Conservation (phyloP, 2,329 filamentous ascomycete species). For the Pseudogymnoascus sp. region DNA sequence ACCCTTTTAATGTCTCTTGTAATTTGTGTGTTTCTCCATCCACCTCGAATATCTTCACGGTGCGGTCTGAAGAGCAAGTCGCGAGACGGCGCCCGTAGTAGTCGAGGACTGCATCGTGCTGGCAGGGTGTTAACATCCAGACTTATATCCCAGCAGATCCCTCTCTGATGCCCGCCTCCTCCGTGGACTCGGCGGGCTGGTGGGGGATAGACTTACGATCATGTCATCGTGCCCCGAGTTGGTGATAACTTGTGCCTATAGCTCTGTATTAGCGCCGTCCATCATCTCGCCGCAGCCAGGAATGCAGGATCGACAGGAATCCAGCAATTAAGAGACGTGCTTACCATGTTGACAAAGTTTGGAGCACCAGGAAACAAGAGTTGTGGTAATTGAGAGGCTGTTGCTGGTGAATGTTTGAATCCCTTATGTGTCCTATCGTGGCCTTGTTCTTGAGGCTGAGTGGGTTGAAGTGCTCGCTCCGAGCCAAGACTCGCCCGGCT, state of each 20-base stretch:
- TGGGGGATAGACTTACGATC: slow-evolving; percentile 66
- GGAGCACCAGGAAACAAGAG: not conserved
- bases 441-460: slow-evolving; percentile 9
- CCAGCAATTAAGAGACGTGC: not conserved
- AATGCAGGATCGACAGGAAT: not conserved
- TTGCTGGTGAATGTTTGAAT: slow-evolving; percentile 3
- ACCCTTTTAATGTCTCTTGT: slow-evolving; percentile 92
- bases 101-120: slow-evolving; percentile 97
- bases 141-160: not conserved
- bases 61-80: slow-evolving; percentile 96
- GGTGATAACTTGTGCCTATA: slow-evolving; percentile 67
- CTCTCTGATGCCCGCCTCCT: not conserved
- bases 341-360: slow-evolving; percentile 6
- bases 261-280: not conserved
- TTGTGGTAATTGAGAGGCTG: not conserved
- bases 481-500: not conserved
- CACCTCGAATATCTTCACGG: slow-evolving; percentile 98
- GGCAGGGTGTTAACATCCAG: slow-evolving; percentile 21
- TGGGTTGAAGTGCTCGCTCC: slow-evolving; percentile 2
- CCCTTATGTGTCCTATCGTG: slow-evolving; percentile 6
- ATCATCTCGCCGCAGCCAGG: not conserved
- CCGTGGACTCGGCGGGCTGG: not conserved
- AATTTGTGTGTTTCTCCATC: slow-evolving; percentile 86
- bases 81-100: slow-evolving; percentile 96
- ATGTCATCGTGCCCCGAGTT: slow-evolving; percentile 96